Percentiles rank a stretch among this genome's conserved stretches.
These are phyloP conservation scores for Lecanoromycetidae sp. DNA, from an alignment of 2,329 filamentous ascomycete genomes.

Conservation along the genomic window DNA sequence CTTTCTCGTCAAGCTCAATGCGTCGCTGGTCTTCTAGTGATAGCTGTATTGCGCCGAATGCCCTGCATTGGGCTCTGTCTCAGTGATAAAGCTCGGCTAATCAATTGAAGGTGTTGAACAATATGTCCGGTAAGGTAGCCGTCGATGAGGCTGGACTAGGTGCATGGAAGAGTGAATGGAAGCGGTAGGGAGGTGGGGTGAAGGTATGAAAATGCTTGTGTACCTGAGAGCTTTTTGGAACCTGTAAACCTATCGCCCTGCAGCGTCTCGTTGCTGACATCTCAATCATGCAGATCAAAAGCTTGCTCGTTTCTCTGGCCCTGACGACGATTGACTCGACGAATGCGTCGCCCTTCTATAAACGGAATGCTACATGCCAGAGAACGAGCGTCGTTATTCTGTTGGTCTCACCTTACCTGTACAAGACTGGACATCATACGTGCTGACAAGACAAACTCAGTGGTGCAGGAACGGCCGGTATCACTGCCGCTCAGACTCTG, in stretches of 20 bases:
- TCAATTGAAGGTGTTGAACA: too few relatives aligned
- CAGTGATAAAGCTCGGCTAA: too few relatives aligned
- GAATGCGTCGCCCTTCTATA: conserved; percentile 4
- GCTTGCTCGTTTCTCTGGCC: not conserved
- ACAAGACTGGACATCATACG: not conserved
- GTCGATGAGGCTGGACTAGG: too few relatives aligned
- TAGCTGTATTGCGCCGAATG: too few relatives aligned
- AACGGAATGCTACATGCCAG: conserved; percentile 14
- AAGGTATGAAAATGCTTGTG: too few relatives aligned
- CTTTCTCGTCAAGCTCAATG: too few relatives aligned
- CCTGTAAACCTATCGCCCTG: too few relatives aligned
- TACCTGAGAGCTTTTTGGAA: not conserved
- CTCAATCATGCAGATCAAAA: conserved; percentile 6
- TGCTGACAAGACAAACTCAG: conserved; percentile 16
- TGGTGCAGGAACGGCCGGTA: conserved; percentile 51
- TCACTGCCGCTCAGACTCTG: conserved; percentile 36
- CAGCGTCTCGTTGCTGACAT: too few relatives aligned
- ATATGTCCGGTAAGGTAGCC: too few relatives aligned
- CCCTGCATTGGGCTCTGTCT: too few relatives aligned
- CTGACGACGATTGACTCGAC: not conserved
- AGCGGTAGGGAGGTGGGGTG: not conserved
- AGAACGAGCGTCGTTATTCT: conserved; percentile 33
- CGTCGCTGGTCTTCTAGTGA: too few relatives aligned
- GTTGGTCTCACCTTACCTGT: not conserved
- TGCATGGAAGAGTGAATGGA: not conserved